phyloP scores from a whole-genome alignment of 2,329 filamentous ascomycete genomes.

The Dryadomyces quercivorus region DNA sequence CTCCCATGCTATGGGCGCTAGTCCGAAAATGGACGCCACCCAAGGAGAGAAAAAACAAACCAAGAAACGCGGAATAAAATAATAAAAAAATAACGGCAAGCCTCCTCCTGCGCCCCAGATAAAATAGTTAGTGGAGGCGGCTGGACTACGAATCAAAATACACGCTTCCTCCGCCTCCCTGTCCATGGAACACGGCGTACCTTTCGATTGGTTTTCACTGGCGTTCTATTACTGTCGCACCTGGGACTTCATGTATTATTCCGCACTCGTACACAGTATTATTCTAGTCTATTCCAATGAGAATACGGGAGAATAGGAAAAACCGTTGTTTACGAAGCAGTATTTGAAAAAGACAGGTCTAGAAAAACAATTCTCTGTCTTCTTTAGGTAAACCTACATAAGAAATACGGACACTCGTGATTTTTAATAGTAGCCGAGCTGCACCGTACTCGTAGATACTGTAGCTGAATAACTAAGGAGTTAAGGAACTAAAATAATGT shows the following conservation, averaged over 20 bases:
- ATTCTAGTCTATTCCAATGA: too few species aligned
- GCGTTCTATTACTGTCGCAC: too few species aligned
- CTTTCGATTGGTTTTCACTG: neutral
- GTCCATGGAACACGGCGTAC: too few species aligned
- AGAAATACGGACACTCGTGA: too few species aligned
- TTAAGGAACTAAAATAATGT: neutral
- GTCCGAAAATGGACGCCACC: conserved; percentile 16
- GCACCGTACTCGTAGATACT: too few species aligned
- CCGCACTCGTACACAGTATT: too few species aligned
- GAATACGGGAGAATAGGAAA: too few species aligned
- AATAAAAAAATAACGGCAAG: neutral
- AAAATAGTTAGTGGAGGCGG: neutral
- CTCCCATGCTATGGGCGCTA: conserved; percentile 16
- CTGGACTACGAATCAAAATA: neutral
- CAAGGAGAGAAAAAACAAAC: conserved; percentile 4
- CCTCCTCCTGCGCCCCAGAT: neutral
- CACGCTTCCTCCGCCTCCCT: neutral
- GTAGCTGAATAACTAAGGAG: too few species aligned
- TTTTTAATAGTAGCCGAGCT: neutral
- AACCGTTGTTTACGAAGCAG: too few species aligned
- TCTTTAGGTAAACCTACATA: too few species aligned
- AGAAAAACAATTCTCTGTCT: neutral
- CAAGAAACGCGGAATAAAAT: neutral
- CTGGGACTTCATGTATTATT: too few species aligned
- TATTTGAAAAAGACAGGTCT: neutral